Base-by-base conservation (phyloP, 495 filamentous ascomycete species). In the Pyrenula massariospora region DNA sequence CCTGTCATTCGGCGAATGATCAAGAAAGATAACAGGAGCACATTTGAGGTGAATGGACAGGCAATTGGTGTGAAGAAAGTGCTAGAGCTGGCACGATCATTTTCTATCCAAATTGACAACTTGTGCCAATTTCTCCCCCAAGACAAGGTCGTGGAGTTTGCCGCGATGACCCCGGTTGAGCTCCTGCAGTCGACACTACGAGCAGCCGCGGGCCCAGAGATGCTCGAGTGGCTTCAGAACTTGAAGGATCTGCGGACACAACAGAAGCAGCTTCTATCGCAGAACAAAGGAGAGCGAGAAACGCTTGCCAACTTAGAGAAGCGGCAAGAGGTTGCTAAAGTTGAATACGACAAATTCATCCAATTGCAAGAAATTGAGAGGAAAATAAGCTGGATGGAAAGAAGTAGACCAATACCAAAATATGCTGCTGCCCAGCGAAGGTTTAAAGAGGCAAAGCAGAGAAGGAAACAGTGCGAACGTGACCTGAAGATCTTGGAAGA, bases 91-190 rank as follows among this genome's bases (percentile, higher is more conserved):
- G 83, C 82, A 19, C 81, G 72, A 53, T 77, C 73, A 0, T 84
- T 94, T 56, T 78, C 83, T 22, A 96, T 97, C 36, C 94, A 97
- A 69, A 86, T 97, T 64, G 93, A 97, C 70, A 99, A 99, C 62
- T 77, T 97, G 1, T 99, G 93, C 66, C 93, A 97, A 69, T 99
- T 99, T 62, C 77, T 99, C 36, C 93, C 93, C 0, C 93, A 99
- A 67, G 93, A 99, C 65, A 87, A 90, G 63, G 94, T 99, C 3
- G 88, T 89, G 22, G 91, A 96, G 59, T 99, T 99, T 65, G 89
- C 93, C 10, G 86, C 80, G 12, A 77, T 96, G 59, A 86, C 82
- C 5, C 87, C 90, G 0, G 73, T 91, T n/a, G 87, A 94, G n/a
- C 77, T 96, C 19, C 77, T 99, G 1, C 73, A 79, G 47, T 86